Evolutionary conservation across 2,329 filamentous ascomycete species (phyloP).

Genomic region (Tolypocladium cylindrosporum): DNA sequence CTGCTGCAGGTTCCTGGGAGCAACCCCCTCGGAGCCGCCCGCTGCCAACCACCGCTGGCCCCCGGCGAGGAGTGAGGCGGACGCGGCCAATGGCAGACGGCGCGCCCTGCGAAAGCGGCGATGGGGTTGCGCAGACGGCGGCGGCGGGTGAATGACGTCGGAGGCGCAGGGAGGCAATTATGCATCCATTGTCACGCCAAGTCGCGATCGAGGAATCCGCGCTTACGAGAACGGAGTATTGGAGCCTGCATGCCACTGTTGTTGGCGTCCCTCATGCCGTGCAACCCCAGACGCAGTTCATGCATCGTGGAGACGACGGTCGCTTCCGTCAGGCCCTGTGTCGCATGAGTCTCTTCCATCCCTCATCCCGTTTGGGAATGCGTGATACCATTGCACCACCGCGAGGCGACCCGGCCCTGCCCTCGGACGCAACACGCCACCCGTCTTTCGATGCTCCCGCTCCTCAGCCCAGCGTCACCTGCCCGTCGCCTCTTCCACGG

Average conservation of each 20-base stretch:
- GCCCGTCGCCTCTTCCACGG: background rate
- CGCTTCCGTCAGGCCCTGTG: background rate
- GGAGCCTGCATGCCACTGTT: no score
- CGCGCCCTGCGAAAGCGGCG: background rate
- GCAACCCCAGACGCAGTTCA: no score
- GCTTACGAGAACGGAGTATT: no score
- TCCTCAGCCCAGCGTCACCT: background rate
- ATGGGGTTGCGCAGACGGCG: background rate
- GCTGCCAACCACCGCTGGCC: no score
- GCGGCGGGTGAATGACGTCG: background rate
- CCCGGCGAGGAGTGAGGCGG: background rate
- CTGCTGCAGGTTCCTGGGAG: background rate
- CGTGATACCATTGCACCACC: background rate
- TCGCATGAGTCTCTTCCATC: background rate
- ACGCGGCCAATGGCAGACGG: background rate
- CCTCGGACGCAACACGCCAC: background rate
- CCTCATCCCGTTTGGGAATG: background rate
- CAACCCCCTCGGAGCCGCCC: no score
- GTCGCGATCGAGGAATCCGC: no score
- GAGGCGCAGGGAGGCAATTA: background rate
- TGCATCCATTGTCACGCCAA: background rate
- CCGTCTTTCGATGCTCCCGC: background rate
- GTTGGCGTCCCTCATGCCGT: no score
- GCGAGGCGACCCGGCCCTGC: background rate
- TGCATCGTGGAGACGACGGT: no score